These are phyloP conservation scores for Hortiboletus campestris DNA, from an alignment of 768 basidiomycete genomes.

Conservation along the genomic window DNA sequence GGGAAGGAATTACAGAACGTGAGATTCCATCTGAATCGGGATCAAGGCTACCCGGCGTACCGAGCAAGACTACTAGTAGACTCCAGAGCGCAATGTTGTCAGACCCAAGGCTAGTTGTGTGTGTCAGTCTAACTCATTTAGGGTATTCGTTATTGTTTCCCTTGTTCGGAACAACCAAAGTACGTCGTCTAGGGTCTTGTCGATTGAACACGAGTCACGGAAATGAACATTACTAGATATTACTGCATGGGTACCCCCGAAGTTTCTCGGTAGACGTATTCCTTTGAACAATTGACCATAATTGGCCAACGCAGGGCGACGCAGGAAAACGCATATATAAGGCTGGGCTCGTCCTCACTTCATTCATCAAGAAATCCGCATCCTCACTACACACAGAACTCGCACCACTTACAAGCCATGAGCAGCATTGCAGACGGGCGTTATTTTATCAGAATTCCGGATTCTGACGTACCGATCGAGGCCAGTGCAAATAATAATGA, in stretches of 20 bases:
- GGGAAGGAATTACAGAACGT: too few relatives aligned
- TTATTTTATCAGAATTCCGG: too few relatives aligned
- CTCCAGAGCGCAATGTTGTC: background rate
- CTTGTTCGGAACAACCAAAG: background rate
- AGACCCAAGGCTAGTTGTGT: background rate
- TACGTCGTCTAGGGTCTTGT: background rate
- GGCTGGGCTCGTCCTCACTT: background rate
- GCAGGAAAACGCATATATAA: background rate
- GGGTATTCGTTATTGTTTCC: background rate
- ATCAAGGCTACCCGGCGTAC: background rate
- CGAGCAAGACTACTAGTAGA: background rate
- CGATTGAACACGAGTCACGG: background rate
- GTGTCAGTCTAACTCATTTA: too few relatives aligned
- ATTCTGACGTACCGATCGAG: background rate
- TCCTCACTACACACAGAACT: too few relatives aligned
- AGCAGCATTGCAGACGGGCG: too few relatives aligned
- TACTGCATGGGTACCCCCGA: background rate
- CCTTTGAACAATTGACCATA: background rate
- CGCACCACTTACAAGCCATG: too few relatives aligned
- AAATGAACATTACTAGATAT: background rate
- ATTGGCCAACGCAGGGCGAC: too few relatives aligned
- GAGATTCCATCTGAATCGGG: background rate
- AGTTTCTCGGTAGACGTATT: background rate
- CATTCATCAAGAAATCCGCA: background rate
- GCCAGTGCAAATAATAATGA: background rate